These are phyloP conservation scores for Phytophthora parvispora DNA, from an alignment of 352 stramenopile genomes.

Conservation along the genomic window DNA sequence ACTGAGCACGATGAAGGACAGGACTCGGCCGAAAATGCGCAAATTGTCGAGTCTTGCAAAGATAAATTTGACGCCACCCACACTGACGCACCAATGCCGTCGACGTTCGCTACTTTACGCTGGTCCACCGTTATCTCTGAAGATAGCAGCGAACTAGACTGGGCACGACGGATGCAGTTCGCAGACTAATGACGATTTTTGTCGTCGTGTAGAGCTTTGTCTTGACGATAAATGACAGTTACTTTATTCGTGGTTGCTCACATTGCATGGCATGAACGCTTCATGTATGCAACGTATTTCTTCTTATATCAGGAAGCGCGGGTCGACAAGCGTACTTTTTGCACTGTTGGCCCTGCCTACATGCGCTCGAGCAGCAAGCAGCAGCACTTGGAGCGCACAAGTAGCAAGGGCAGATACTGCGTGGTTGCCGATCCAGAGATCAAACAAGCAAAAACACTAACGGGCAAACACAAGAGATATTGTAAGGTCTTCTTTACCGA, in stretches of 20 bases:
- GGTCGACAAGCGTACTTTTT: constrained; percentile 67
- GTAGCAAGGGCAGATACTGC: constrained; percentile 70
- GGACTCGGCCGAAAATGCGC: constrained; percentile 37
- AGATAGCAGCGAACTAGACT: constrained; percentile 89
- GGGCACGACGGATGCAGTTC: constrained; percentile 77
- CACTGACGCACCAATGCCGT: constrained; percentile 32
- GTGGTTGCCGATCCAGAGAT: constrained; percentile 77
- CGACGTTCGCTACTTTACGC: constrained; percentile 74
- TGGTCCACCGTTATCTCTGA: constrained; percentile 87
- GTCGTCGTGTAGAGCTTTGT: constrained; percentile 12
- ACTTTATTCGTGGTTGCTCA: constrained; percentile 25
- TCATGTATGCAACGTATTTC: neutral
- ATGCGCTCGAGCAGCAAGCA: constrained; percentile 47
- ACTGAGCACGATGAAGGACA: constrained; percentile 38
- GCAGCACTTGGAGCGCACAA: constrained; percentile 58
- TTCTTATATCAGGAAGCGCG: constrained; percentile 74
- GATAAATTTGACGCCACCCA: constrained; percentile 51
- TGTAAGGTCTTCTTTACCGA: constrained; percentile 10
- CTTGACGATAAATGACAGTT: constrained; percentile 32
- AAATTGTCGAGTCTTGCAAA: constrained; percentile 63
- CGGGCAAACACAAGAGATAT: neutral
- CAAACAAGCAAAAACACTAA: constrained; percentile 77
- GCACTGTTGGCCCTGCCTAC: constrained; percentile 63
- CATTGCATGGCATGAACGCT: neutral
- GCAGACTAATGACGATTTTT: constrained; percentile 32